Base-by-base conservation (phyloP, 257 asterid genomes). In the Galeopsis tetrahit region DNA sequence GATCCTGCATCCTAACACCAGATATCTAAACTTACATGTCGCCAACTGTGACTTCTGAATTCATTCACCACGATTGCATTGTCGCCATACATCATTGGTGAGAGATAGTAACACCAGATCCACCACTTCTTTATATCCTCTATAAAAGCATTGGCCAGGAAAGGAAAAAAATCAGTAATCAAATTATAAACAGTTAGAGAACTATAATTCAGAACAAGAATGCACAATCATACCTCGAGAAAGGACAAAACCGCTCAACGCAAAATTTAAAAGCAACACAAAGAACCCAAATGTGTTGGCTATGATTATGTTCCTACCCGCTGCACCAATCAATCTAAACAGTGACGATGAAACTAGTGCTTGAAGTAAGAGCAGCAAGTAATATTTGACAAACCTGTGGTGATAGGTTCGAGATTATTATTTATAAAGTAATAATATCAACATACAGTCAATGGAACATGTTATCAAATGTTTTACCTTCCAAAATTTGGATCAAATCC, bases 281-380 rank as follows among this genome's bases (percentile, higher is more conserved):
- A 76, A 80, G 62, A 83, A 75, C 40, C 95, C 91, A 38, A 68
- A 78, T 17, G 87, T 82, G 82, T 80, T 82, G 69, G 90, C 90
- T 15, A 88, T 46, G 56, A 82, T 76, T 84, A 86, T 79, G 79
- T 78, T 77, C 83, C 95, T 81, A 15, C 92, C 89, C 36, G 67
- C 5, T 4, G 89, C 86, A 15, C 88, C 95, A 38, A 83, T 80
- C 66, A 83, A 75, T n/a, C 88, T 85, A 33, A 81, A 86, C 77
- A 88, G 55, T 11, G 80, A 84, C 4, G 88, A 80, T 1, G 95
- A 80, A 38, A 77, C 66, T 78, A 82, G 88, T 15, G 66, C 68
- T 62, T 77, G 79, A 10, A 68, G 31, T 56, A 86, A 44, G 52
- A 88, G 85, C 65, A 86, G 14, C 73, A 86, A 14, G 55, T 71